phyloP scores from a whole-genome alignment of 2,329 filamentous ascomycete species.

The Pseudofabraea citricarpa region DNA sequence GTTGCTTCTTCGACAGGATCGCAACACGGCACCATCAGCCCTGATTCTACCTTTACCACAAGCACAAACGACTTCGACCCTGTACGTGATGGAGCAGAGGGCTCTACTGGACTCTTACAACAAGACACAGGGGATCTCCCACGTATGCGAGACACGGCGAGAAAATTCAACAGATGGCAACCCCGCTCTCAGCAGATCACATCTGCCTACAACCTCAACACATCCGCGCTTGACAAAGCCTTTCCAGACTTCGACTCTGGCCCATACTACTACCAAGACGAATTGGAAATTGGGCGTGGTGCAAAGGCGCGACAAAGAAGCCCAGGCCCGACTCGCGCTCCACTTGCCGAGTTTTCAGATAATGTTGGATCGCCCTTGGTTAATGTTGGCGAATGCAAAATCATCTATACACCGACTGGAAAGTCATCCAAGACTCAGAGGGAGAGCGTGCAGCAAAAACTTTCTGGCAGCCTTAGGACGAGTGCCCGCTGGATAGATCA shows the following conservation, averaged over 20 bases:
- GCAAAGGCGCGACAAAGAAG: slow-evolving; percentile 25
- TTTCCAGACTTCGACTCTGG: slow-evolving; percentile 43
- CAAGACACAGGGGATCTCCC: slow-evolving; percentile 15
- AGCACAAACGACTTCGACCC: slow-evolving; percentile 22
- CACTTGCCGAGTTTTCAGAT: background rate
- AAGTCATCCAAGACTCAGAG: background rate
- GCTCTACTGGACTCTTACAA: background rate
- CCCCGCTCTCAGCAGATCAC: slow-evolving; percentile 13
- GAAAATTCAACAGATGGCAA: slow-evolving; percentile 26
- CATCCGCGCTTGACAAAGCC: slow-evolving; percentile 37
- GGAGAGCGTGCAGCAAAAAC: background rate
- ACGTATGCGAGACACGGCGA: slow-evolving; percentile 26
- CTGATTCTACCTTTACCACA: slow-evolving; percentile 13
- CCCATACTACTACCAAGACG: slow-evolving; percentile 38
- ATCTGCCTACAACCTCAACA: slow-evolving; percentile 33
- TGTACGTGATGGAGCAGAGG: slow-evolving; percentile 15
- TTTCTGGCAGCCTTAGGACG: background rate
- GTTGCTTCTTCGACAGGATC: slow-evolving; percentile 22
- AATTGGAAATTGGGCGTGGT: slow-evolving; percentile 53
- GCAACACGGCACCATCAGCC: slow-evolving; percentile 23
- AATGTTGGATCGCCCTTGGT: background rate
- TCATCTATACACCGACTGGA: background rate
- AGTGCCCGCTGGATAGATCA: slow-evolving; percentile 1
- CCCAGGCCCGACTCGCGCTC: slow-evolving; percentile 6
- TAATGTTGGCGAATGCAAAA: background rate